A percentile compares a stretch with the other conserved stretches of the same genome.
phyloP scores from a whole-genome alignment of 2,329 filamentous ascomycete species.

The Scortechinia acanthostroma region DNA sequence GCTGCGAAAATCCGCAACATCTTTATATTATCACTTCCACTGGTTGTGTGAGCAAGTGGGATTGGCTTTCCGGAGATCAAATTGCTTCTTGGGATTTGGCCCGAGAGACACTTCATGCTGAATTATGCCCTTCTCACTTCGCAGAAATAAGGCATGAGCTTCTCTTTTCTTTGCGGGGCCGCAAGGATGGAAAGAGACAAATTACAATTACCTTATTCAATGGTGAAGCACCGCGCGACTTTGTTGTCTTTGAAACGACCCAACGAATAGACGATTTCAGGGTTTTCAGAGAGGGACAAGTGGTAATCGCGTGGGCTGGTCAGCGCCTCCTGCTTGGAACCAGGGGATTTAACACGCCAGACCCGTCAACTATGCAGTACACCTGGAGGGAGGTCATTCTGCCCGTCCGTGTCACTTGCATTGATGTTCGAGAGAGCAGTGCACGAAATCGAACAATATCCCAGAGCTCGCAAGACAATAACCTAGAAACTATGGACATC shows the following conservation, averaged over 20 bases:
- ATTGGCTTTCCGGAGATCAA: background rate
- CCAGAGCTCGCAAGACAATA: background rate
- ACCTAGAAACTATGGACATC: background rate
- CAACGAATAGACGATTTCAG: background rate
- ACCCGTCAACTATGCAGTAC: background rate
- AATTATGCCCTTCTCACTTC: background rate
- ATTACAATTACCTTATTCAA: background rate
- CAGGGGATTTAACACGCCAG: background rate
- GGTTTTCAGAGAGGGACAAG: background rate
- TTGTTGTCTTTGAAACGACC: background rate
- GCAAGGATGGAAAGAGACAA: background rate
- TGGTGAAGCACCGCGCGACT: background rate
- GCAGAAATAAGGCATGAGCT: background rate
- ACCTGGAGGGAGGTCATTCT: background rate
- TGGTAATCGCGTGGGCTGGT: background rate
- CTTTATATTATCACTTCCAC: background rate
- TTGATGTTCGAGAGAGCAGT: background rate
- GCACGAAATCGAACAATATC: background rate
- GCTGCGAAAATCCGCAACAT: constrained; percentile 28
- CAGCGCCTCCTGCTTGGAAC: background rate
- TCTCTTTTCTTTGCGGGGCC: background rate
- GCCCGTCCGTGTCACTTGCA: background rate
- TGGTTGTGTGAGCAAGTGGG: background rate
- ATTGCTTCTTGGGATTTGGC: background rate
- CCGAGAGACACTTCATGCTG: background rate